phyloP scores from a whole-genome alignment of 305 asterid species.

The Fraxinus ornus region DNA sequence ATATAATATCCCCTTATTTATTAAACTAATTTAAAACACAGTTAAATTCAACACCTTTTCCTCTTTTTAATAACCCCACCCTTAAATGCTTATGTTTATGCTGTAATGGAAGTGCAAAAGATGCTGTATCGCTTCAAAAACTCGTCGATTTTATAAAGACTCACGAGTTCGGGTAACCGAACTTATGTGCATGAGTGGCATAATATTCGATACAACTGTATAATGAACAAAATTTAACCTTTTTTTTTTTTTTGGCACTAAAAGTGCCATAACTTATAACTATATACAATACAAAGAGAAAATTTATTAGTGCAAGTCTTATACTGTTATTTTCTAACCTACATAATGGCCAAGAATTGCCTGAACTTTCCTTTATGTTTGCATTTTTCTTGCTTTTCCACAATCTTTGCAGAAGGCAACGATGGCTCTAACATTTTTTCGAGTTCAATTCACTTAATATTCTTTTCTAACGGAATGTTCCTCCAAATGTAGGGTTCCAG shows the following conservation, averaged over 20 bases:
- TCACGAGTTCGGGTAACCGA: not conserved
- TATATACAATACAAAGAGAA: not conserved
- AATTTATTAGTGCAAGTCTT: not conserved
- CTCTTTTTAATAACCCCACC: conserved; percentile 39
- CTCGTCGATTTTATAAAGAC: not conserved
- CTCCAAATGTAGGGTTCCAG: conserved; percentile 73
- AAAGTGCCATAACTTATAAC: not conserved
- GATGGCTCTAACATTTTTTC: conserved; percentile 21
- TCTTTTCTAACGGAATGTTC: conserved; percentile 46
- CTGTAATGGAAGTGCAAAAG: not conserved
- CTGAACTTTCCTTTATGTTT: conserved; percentile 30
- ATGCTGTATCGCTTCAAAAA: not conserved
- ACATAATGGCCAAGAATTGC: conserved; percentile 51
- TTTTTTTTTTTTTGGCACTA: not conserved
- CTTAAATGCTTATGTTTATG: not conserved
- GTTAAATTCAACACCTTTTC: conserved; percentile 72
- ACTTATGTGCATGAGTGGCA: not conserved
- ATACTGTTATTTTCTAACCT: conserved; percentile 20
- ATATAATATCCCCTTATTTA: conserved; percentile 5
- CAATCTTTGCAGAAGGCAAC: conserved; percentile 24
- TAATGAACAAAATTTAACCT: not conserved
- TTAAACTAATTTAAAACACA: conserved; percentile 26
- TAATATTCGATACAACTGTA: not conserved
- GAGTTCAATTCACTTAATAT: not conserved
- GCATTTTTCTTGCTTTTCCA: conserved; percentile 22